Evolutionary conservation across 2,329 filamentous ascomycete species (phyloP).

Genomic region (Bipolaris bicolor): DNA sequence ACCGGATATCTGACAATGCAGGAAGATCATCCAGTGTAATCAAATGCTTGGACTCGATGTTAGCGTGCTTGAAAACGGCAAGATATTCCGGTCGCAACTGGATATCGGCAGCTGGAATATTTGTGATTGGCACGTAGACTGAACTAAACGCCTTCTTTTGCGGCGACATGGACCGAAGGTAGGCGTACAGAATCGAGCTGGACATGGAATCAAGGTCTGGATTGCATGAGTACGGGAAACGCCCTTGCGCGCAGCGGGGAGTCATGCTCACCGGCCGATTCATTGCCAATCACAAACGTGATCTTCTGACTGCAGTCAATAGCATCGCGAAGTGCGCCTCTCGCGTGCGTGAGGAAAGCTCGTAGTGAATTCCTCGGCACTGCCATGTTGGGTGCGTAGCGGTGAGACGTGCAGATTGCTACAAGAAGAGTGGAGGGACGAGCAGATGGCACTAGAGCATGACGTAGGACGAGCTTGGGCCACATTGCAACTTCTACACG

Average conservation of each 20-base stretch:
- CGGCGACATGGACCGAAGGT: conserved; percentile 68
- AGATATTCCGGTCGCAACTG: conserved; percentile 74
- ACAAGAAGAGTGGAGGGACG: conserved; percentile 1
- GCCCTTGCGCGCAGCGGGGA: conserved; percentile 2
- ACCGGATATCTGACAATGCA: conserved; percentile 57
- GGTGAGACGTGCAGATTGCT: conserved; percentile 15
- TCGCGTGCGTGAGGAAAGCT: conserved; percentile 55
- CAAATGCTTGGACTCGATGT: conserved; percentile 65
- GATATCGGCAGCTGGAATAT: conserved; percentile 72
- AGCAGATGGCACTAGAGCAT: conserved; percentile 13
- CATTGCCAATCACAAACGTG: conserved; percentile 61
- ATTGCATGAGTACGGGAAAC: conserved; percentile 20
- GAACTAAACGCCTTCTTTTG: conserved; percentile 52
- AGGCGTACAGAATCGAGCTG: conserved; percentile 74
- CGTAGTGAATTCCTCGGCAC: conserved; percentile 55
- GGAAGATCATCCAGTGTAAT: conserved; percentile 68
- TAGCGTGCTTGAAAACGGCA: conserved; percentile 67
- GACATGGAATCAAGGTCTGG: conserved; percentile 82
- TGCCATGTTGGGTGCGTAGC: conserved; percentile 40
- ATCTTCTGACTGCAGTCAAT: conserved; percentile 50
- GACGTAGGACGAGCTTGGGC: conserved; percentile 24
- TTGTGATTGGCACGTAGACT: conserved; percentile 74
- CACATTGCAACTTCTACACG: conserved; percentile 12
- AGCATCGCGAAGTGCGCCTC: conserved; percentile 50
- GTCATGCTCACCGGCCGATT: conserved; percentile 54